Evolutionary conservation across 1,139 yeast genomes (phyloP), one percentile per base, ranked within the genome.

Genomic region (Kurtzmaniella quercitrusa): DNA sequence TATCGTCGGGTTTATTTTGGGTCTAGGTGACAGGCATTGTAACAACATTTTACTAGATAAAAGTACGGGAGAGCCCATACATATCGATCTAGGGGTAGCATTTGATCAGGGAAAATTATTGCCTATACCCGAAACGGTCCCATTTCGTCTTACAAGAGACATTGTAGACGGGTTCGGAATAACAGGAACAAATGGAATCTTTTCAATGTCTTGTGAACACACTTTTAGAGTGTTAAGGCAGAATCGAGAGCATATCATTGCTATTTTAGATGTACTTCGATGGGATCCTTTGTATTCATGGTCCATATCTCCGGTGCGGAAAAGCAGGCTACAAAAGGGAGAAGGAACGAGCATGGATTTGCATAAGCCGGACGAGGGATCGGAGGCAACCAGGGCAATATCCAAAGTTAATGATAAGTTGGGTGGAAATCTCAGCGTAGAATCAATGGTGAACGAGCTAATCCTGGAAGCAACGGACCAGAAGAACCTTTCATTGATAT

Each of bases 211-310:
- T 41, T 83, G 95, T 54, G 95, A 88, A 56, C 79, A 81, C 47
- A 87, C 90, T 0, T 77, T 87, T 47, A 62, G 79, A 27, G 89
- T 86, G 1, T 62, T 94, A 41, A 68, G 95, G 46, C 64, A 66
- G 3, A 85, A 89, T 54, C 70, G 70, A 29, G 86, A 81, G 37
- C 84, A 83, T 52, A 87, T 94, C 24, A 65, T 83, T 57, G 85
- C 95, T 19, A 87, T 94, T 41, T 66, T 94, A 46, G 94, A 91
- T 56, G 95, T 93, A 8, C 66, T 94, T 51, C 73, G 85, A 52
- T 89, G 94, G 77, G 98, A 94, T 71, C 98, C 98, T 0, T 72
- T 94, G 46, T 91, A 91, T 56, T 77, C 87, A 1, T 93, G 98
- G 98, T 80, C 84, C 1, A 70, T 88, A 39, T 85, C 95, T 0